Percentiles rank a stretch among this genome's conserved stretches.
These are phyloP conservation scores for Cytidiella melzeri DNA, from an alignment of 768 basidiomycete species.

Conservation along the genomic window DNA sequence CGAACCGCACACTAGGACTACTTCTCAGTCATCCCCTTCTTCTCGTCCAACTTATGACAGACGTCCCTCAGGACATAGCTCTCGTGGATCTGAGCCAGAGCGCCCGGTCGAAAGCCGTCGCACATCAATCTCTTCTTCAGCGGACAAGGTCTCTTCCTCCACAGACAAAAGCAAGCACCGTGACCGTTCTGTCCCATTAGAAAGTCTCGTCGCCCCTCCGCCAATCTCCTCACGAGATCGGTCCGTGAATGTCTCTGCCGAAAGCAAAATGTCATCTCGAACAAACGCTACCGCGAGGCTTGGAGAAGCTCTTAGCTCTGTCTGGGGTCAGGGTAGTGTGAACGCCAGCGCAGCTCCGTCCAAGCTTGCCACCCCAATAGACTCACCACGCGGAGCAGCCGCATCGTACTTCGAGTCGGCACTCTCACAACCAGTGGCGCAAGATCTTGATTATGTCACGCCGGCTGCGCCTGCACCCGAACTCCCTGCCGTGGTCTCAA, in stretches of 20 bases:
- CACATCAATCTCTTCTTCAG: slow-evolving; percentile 5
- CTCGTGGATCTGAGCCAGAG: slow-evolving; percentile 15
- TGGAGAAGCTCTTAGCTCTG: slow-evolving; percentile 37
- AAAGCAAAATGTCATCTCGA: slow-evolving; percentile 32
- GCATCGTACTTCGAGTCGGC: slow-evolving; percentile 9
- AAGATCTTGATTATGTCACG: slow-evolving; percentile 1
- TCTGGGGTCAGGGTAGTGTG: slow-evolving; percentile 37
- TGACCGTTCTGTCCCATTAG: slow-evolving; percentile 19
- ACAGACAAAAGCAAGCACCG: slow-evolving; percentile 24
- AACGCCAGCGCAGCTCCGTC: slow-evolving; percentile 7
- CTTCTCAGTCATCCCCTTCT: slow-evolving; percentile 5
- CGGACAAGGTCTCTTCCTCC: too few relatives aligned
- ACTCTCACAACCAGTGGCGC: not conserved
- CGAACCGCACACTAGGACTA: not conserved
- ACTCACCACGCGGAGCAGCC: slow-evolving; percentile 8
- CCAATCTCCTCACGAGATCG: slow-evolving; percentile 30
- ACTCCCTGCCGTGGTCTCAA: not conserved
- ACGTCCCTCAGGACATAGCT: slow-evolving; percentile 6
- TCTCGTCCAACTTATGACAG: slow-evolving; percentile 5
- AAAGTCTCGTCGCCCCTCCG: slow-evolving; percentile 9
- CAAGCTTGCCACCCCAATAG: slow-evolving; percentile 1
- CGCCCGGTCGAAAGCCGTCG: slow-evolving; percentile 7
- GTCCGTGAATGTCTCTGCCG: slow-evolving; percentile 26
- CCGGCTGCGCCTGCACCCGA: not conserved
- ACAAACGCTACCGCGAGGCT: slow-evolving; percentile 19